phyloP scores from a whole-genome alignment of 2,329 filamentous ascomycete genomes.

The Dryadomyces quercus-mongolicae region DNA sequence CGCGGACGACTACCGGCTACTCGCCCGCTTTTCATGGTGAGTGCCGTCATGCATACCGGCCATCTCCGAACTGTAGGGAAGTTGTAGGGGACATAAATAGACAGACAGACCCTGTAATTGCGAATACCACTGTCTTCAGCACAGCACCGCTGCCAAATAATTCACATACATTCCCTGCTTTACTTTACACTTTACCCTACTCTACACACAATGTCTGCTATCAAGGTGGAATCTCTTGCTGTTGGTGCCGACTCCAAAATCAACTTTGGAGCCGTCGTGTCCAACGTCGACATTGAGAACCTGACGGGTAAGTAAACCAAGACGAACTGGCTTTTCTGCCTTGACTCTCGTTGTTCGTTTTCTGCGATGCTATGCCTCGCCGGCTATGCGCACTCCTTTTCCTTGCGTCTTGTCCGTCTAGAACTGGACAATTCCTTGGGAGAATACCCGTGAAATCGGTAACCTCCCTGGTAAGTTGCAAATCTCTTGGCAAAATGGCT shows the following conservation, averaged over 20 bases:
- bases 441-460: constrained; percentile 17
- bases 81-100: no score
- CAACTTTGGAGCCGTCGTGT: constrained; percentile 49
- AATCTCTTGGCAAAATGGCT: neutral
- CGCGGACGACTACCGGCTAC: no score
- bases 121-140: no score
- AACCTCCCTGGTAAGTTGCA: constrained; percentile 15
- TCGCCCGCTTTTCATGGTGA: no score
- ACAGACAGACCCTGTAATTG: no score
- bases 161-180: no score
- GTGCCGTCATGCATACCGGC: no score
- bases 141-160: no score
- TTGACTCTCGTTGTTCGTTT: neutral
- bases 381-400: neutral
- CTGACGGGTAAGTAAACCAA: constrained; percentile 39
- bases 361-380: neutral
- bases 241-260: constrained; percentile 17
- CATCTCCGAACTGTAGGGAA: no score
- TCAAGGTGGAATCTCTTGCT: constrained; percentile 8
- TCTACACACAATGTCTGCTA: constrained; percentile 11
- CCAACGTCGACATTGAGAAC: constrained; percentile 47
- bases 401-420: constrained; percentile 3
- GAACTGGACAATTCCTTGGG: constrained; percentile 5
- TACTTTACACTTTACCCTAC: neutral
- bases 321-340: neutral